Evolutionary conservation across 2,329 filamentous ascomycete species (phyloP), one percentile per base, ranked within the genome.

Genomic region (Fusarium pseudocircinatum): DNA sequence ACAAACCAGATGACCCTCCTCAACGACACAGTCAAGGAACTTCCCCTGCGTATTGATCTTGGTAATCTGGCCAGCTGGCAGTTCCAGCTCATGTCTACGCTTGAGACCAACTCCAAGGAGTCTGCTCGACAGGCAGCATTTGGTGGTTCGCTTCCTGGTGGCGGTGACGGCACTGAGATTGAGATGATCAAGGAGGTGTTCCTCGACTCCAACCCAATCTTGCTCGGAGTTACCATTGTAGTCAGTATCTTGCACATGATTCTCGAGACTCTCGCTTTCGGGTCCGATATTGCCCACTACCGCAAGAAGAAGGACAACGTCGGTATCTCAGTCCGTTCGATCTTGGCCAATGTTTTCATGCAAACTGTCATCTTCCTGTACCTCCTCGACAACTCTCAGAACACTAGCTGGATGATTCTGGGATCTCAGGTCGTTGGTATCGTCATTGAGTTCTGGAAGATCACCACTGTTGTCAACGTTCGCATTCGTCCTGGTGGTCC

Each of bases 271-370:
- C 89, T 99, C 39, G 96, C 96, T 4, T 99, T 99, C 86, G 97
- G 97, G 79, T 97, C 93, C 80, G 96, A 99, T 81, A 97, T 99
- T 81, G 91, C 95, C 54, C 96, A 99, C 84, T 99, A 96, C 90
- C 94, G 95, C 81, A 98, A 98, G 87, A 99, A 99, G 92, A 99
- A 99, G 87, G 97, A 98, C 85, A 96, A 97, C 67, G 93, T 99
- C 34, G 96, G 96, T 72, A 97, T 97, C 50, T 98, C 95, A 2
- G 93, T 99, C 68, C 94, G 96, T 64, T 97, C 96, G 37, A 99
- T 99, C 79, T 87, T 99, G 64, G 95, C 94, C 81, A 99, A 98
- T 79, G 95, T 98, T 70, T 95, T 98, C 82, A 99, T 99, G 96
- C 96, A 99, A 83, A 83, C 88, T 12, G 88, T 98, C 79, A 98